Base-by-base conservation (phyloP, 2,329 filamentous ascomycete genomes). In the Colletotrichum liriopes region DNA sequence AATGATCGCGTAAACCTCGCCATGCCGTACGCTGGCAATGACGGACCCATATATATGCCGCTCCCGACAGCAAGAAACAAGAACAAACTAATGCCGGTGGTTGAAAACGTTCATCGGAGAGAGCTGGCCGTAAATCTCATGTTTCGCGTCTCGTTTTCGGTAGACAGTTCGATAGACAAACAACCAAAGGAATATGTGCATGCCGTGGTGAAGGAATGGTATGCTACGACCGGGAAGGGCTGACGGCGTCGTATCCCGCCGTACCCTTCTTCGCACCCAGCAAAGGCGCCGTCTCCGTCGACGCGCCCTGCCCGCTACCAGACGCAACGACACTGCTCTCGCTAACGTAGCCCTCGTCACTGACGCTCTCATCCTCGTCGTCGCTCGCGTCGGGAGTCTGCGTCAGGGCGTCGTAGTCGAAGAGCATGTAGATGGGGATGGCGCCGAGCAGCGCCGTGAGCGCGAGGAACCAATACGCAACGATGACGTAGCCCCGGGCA, bases 401-500 rank as follows among this genome's bases (percentile, higher is more conserved):
- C 41, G 74, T 81, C 80, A 81, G 94, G 85, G 94, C 94, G 11
- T 94, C 90, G 47, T 92, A 92, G 78, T 98, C 90, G 18, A 91
- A 87, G 1, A 97, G 88, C 83, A 91, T 93, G 80, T 91, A 94
- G 0, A 93, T 89, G 0, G 94, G 93, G 2, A 97, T 81, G 0
- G 90, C 90, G 23, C 93, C 93, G 1, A 94, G 59, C 0, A 89
- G 73, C 0, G 91, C 88, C 55, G 97, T 84, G 0, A 84, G 76
- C 0, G 90, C 87, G n/a, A 98, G 85, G 5, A 93, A 86, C 91
- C 93, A 97, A 89, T 94, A 98, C 0, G 95, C 92, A 0, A 93
- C 84, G 63, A 97, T 89, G 39, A 96, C 87, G 78, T 94, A 96
- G 0, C 94, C 94, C 39, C 87, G 84, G 77, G 93, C 89, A 1